These are phyloP conservation scores for Talaromyces adpressus DNA, from an alignment of 495 filamentous ascomycete species.

Conservation along the genomic window DNA sequence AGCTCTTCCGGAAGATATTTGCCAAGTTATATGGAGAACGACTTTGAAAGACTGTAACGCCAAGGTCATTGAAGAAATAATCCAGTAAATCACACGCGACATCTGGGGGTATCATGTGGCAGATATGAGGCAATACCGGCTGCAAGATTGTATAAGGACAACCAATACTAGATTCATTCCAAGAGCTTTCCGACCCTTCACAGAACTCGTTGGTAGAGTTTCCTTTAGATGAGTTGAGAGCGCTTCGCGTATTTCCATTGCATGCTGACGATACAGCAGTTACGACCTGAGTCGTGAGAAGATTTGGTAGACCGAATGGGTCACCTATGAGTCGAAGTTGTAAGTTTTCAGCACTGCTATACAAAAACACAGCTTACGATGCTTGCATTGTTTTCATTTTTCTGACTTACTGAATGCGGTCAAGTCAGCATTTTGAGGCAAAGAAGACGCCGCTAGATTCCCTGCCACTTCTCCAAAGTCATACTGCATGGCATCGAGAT, in stretches of 20 bases:
- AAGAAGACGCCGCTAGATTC: not conserved
- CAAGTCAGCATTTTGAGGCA: not conserved
- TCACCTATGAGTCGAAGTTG: not conserved
- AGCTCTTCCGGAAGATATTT: not conserved
- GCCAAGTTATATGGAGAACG: not conserved
- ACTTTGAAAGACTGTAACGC: not conserved
- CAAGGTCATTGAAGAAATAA: not conserved
- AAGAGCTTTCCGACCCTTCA: not conserved
- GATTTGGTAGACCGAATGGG: not conserved
- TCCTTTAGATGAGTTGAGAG: not conserved
- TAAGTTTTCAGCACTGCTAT: not conserved
- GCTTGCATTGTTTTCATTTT: not conserved
- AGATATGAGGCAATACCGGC: not conserved
- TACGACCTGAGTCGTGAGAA: not conserved
- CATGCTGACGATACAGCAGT: not conserved
- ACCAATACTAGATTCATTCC: not conserved
- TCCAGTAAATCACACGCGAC: slow-evolving; percentile 1
- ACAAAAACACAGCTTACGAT: not conserved
- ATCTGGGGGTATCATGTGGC: not conserved
- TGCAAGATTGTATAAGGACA: not conserved
- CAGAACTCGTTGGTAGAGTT: not conserved
- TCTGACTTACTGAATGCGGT: not conserved
- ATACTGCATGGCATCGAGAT: not conserved
- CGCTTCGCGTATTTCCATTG: not conserved
- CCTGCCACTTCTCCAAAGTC: not conserved